These are phyloP conservation scores for Fallopia convolvulus DNA, from an alignment of 148 eudicot species.

Conservation along the genomic window DNA sequence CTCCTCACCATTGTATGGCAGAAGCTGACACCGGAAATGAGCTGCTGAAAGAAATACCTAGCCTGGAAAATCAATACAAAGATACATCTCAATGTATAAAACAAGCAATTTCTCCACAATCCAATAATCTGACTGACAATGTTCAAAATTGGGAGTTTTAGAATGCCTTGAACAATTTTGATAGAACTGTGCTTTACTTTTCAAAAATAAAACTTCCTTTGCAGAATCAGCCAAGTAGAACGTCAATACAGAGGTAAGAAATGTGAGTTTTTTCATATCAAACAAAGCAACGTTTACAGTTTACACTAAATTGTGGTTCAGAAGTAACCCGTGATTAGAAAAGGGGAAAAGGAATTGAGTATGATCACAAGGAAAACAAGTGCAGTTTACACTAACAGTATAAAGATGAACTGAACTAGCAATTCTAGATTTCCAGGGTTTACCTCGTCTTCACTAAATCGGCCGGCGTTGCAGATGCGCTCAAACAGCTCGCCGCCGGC, in stretches of 20 bases:
- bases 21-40: constrained; percentile 72
- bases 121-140: neutral
- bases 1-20: constrained; percentile 66
- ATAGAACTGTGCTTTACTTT: too few relatives aligned
- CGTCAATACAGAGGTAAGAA: neutral
- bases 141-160: neutral
- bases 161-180: too few relatives aligned
- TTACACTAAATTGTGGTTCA: neutral
- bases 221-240: neutral
- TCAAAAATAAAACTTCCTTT: neutral
- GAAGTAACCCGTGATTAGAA: neutral
- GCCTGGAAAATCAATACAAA: constrained; percentile 29
- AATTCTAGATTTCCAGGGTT: neutral
- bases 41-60: constrained; percentile 76
- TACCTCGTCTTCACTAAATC: constrained; percentile 74
- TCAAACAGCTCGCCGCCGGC: constrained; percentile 78
- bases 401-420: neutral
- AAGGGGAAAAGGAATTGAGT: neutral
- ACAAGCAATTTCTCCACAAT: neutral
- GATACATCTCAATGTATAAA: neutral
- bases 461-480: constrained; percentile 55
- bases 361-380: neutral
- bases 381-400: neutral
- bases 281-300: neutral
- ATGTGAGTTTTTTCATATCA: neutral